Conservation (phyloP, 2,329 filamentous ascomycete species). For the Aspergillus pseudotamarii region DNA sequence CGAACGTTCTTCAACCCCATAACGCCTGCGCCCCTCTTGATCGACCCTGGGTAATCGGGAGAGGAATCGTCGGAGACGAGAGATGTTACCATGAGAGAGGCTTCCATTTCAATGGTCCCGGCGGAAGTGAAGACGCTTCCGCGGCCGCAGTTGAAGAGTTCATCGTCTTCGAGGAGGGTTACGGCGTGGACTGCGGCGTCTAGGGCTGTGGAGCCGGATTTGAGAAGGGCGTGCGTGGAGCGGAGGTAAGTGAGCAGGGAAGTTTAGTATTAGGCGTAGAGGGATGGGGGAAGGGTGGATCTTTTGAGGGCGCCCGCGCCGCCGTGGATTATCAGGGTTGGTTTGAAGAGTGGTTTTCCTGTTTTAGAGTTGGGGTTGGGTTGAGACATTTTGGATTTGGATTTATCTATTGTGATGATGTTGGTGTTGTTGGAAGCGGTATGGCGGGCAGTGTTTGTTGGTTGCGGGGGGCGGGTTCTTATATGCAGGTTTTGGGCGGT, state of each 20-base stretch:
- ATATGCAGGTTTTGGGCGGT: not conserved
- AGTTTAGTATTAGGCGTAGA: slow-evolving; percentile 61
- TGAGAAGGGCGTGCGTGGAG: slow-evolving; percentile 45
- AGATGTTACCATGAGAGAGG: slow-evolving; percentile 78
- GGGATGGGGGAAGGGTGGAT: slow-evolving; percentile 58
- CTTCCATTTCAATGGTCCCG: slow-evolving; percentile 83
- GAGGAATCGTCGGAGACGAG: not conserved
- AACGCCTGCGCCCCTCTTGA: slow-evolving; percentile 77
- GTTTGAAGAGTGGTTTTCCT: slow-evolving; percentile 40
- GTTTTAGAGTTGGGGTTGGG: not conserved
- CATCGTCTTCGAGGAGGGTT: slow-evolving; percentile 72
- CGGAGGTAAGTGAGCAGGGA: slow-evolving; percentile 66
- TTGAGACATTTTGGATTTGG: not conserved
- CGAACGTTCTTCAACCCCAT: slow-evolving; percentile 73
- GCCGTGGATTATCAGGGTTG: slow-evolving; percentile 71
- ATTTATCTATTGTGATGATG: not conserved
- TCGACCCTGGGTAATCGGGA: slow-evolving; percentile 42
- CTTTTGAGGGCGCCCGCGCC: slow-evolving; percentile 72
- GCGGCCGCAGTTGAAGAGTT: slow-evolving; percentile 80
- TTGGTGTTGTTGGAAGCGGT: not conserved
- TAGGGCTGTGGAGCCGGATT: slow-evolving; percentile 61
- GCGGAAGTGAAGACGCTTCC: slow-evolving; percentile 85
- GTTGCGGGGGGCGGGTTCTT: not conserved
- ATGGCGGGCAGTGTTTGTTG: not conserved
- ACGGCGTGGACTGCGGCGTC: slow-evolving; percentile 77